These are phyloP conservation scores for Stagonosporopsis chrysanthemi DNA, from an alignment of 2,329 filamentous ascomycete species.

Conservation along the genomic window DNA sequence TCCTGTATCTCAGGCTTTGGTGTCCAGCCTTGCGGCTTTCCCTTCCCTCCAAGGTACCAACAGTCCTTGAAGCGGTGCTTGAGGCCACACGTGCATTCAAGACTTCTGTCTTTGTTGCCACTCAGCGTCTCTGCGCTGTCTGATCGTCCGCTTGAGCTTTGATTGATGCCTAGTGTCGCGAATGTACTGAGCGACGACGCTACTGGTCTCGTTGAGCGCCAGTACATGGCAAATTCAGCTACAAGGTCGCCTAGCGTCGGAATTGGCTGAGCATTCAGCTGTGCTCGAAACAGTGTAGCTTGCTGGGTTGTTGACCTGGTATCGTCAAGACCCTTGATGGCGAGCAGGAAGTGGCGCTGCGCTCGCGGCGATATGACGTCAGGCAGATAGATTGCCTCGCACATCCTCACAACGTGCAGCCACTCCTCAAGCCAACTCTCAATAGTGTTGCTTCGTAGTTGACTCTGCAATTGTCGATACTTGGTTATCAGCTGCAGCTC, in stretches of 20 bases:
- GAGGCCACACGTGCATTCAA: background rate
- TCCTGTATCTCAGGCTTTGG: slow-evolving; percentile 9
- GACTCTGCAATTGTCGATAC: too few species aligned
- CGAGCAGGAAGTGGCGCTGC: too few species aligned
- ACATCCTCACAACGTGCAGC: background rate
- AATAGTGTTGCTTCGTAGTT: too few species aligned
- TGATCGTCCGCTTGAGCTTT: slow-evolving; percentile 1
- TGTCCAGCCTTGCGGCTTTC: slow-evolving; percentile 7
- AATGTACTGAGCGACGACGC: slow-evolving; percentile 10
- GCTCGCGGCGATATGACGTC: too few species aligned
- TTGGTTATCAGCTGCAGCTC: too few species aligned
- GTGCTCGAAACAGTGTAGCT: too few species aligned
- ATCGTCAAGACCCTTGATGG: too few species aligned
- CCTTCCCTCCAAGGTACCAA: slow-evolving; percentile 6
- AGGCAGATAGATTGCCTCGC: too few species aligned
- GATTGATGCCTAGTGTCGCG: slow-evolving; percentile 6
- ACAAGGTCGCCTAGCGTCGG: slow-evolving; percentile 7
- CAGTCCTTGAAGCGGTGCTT: slow-evolving; percentile 10
- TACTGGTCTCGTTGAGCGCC: slow-evolving; percentile 6
- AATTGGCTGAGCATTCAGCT: slow-evolving; percentile 1
- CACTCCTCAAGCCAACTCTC: too few species aligned
- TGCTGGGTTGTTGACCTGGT: too few species aligned
- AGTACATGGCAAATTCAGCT: slow-evolving; percentile 9
- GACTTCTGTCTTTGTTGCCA: slow-evolving; percentile 2
- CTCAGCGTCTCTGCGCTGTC: slow-evolving; percentile 1